Conservation (phyloP, 345 rosid genomes). For the Melastoma malabathricum region DNA sequence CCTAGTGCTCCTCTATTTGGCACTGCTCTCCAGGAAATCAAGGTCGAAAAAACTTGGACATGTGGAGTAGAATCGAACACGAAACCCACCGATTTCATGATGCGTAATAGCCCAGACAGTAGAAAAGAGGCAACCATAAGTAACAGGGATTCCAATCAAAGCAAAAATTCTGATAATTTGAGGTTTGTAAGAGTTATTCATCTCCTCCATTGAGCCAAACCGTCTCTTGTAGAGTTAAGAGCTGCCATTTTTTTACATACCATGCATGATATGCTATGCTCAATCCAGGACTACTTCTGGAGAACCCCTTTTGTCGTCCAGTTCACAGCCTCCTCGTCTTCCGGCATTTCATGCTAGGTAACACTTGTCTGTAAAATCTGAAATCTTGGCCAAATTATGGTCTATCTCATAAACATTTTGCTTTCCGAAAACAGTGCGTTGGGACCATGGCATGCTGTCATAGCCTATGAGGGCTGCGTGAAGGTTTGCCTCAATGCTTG, state of each 20-base stretch:
- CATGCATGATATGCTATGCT: slow-evolving; percentile 6
- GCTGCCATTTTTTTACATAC: neutral
- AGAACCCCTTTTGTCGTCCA: slow-evolving; percentile 42
- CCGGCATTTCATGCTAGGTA: slow-evolving; percentile 97
- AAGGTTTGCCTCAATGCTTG: slow-evolving; percentile 97
- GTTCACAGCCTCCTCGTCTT: slow-evolving; percentile 50
- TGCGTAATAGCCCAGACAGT: slow-evolving; percentile 12
- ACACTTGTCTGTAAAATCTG: neutral
- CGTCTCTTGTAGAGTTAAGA: too few relatives aligned
- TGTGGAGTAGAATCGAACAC: slow-evolving; percentile 4
- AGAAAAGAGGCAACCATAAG: too few relatives aligned
- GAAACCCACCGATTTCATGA: slow-evolving; percentile 13
- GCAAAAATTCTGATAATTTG: too few relatives aligned
- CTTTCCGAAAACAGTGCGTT: slow-evolving; percentile 40
- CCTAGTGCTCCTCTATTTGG: slow-evolving; percentile 91
- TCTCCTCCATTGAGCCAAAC: too few relatives aligned
- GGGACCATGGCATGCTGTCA: slow-evolving; percentile 95
- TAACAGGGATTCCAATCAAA: too few relatives aligned
- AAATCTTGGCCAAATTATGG: too few relatives aligned
- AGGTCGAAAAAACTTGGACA: slow-evolving; percentile 13
- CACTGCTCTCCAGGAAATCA: slow-evolving; percentile 39
- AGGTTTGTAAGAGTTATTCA: too few relatives aligned
- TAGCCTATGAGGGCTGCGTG: slow-evolving; percentile 95
- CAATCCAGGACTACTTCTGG: slow-evolving; percentile 28
- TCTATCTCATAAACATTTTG: slow-evolving; percentile 5